These are phyloP conservation scores for Albatrellus ellisii DNA, from an alignment of 768 basidiomycete genomes.

Conservation along the genomic window DNA sequence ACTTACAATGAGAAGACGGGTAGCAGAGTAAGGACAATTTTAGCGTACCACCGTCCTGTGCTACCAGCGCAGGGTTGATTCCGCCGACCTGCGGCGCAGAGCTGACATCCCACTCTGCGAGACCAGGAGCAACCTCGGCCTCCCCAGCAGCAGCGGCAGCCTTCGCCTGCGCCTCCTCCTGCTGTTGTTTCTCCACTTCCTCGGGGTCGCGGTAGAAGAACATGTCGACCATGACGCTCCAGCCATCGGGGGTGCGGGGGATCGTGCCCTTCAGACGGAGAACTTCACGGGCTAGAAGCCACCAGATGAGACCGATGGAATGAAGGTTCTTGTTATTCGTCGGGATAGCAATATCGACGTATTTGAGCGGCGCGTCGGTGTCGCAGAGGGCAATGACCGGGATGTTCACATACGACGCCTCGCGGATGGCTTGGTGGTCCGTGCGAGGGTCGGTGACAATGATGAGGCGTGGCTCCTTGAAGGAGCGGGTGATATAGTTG, in stretches of 20 bases:
- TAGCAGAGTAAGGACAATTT: too few relatives aligned
- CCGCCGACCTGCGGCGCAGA: conserved; percentile 53
- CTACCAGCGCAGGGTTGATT: conserved; percentile 69
- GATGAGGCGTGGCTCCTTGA: conserved; percentile 99
- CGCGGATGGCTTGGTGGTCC: conserved; percentile 99
- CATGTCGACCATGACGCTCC: conserved; percentile 99
- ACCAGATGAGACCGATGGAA: conserved; percentile 95
- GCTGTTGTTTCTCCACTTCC: conserved; percentile 96
- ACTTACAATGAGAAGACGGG: too few relatives aligned
- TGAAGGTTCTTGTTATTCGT: conserved; percentile 99
- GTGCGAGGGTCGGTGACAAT: conserved; percentile 98
- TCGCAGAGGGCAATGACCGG: conserved; percentile 99
- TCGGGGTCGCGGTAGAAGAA: conserved; percentile 99
- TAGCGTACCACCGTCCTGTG: conserved; percentile 40
- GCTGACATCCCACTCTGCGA: conserved; percentile 65
- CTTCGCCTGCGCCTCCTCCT: conserved; percentile 86
- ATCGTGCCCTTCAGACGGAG: conserved; percentile 91
- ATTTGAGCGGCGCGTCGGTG: conserved; percentile 94
- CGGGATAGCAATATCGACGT: conserved; percentile 97
- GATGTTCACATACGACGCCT: conserved; percentile 99
- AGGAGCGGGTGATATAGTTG: conserved; percentile 99
- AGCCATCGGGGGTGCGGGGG: conserved; percentile 82
- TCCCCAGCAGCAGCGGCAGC: conserved; percentile 44
- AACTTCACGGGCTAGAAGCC: conserved; percentile 94
- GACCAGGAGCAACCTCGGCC: conserved; percentile 33